Conservation (phyloP, 2,329 filamentous ascomycete species). For the Magnaporthales sp. region DNA sequence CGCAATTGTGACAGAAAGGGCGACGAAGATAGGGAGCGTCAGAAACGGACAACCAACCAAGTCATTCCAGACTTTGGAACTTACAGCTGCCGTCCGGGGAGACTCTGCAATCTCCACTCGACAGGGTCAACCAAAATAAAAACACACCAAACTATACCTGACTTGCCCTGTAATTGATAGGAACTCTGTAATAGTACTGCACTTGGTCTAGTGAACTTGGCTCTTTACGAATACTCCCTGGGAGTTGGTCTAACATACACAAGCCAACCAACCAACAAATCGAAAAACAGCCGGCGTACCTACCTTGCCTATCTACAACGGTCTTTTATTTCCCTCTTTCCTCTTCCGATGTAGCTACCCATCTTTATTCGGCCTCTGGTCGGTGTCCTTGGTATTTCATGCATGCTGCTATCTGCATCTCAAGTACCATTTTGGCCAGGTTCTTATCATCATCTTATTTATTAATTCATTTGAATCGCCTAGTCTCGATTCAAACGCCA, state of each 20-base stretch:
- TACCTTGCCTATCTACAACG: background rate
- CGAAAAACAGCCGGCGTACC: background rate
- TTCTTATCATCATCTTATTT: background rate
- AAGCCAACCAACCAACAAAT: background rate
- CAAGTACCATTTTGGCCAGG: background rate
- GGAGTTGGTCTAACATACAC: background rate
- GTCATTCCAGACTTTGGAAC: background rate
- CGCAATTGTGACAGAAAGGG: background rate
- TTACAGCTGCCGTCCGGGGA: background rate
- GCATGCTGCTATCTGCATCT: background rate
- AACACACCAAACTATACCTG: background rate
- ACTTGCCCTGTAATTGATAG: background rate
- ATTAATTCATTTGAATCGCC: background rate
- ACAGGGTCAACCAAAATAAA: background rate
- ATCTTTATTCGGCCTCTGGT: background rate
- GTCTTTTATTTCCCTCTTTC: background rate
- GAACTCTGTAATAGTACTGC: background rate
- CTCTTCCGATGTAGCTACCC: background rate
- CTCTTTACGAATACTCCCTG: background rate
- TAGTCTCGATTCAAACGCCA: background rate
- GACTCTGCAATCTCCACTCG: background rate
- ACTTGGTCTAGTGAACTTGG: background rate
- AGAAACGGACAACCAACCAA: background rate
- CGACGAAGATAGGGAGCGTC: background rate
- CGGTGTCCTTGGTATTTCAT: background rate